phyloP scores from a whole-genome alignment of 2,329 filamentous ascomycete genomes.

The Teratosphaeria zuluensis region DNA sequence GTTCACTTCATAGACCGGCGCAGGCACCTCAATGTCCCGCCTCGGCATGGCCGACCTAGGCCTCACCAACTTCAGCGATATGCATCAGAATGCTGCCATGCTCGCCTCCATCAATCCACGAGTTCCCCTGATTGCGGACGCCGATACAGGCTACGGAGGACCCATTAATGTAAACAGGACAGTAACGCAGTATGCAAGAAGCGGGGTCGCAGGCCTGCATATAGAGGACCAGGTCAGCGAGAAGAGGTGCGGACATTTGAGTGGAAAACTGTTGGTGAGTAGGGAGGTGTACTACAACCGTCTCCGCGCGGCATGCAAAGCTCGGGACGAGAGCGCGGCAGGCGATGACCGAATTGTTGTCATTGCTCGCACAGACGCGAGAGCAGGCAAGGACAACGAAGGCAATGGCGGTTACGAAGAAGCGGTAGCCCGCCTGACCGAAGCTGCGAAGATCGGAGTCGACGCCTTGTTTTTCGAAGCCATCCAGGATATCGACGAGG shows the following conservation, averaged over 20 bases:
- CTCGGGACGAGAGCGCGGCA: constrained; percentile 38
- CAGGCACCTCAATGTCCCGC: constrained; percentile 51
- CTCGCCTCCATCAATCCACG: constrained; percentile 49
- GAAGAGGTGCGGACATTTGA: constrained; percentile 56
- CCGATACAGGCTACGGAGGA: constrained; percentile 49
- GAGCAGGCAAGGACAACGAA: constrained; percentile 32
- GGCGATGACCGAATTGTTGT: constrained; percentile 48
- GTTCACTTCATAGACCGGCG: constrained; percentile 42
- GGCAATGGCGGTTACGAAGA: constrained; percentile 46
- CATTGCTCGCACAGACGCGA: constrained; percentile 55
- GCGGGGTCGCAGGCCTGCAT: constrained; percentile 50
- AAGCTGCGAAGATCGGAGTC: constrained; percentile 46
- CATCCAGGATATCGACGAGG: constrained; percentile 42
- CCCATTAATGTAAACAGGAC: constrained; percentile 22
- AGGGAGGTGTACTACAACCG: constrained; percentile 43
- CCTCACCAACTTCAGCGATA: constrained; percentile 52
- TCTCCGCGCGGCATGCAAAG: constrained; percentile 46
- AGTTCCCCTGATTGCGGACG: constrained; percentile 52
- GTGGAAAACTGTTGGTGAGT: constrained; percentile 50
- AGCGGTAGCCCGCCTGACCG: constrained; percentile 41
- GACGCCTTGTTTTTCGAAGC: constrained; percentile 55
- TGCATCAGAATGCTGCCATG: constrained; percentile 55
- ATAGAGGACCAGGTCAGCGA: constrained; percentile 55
- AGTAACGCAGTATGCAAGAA: constrained; percentile 24
- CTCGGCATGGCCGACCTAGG: constrained; percentile 56